Base-by-base conservation (phyloP, 1,284 basidiomycete species). In the Papiliotrema flavescens region DNA sequence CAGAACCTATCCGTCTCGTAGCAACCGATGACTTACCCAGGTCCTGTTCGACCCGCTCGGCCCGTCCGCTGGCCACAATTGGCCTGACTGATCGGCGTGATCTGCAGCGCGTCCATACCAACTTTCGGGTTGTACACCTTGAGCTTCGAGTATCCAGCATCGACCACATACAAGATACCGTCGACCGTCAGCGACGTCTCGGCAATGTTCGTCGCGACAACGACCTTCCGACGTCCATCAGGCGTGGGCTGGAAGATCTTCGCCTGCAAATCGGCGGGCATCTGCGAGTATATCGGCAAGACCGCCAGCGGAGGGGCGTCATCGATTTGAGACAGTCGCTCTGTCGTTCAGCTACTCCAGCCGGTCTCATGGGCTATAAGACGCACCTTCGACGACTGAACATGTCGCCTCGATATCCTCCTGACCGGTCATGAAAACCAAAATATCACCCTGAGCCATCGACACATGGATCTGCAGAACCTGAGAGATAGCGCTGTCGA, bases 391-490 rank as follows among this genome's bases (percentile, higher is more conserved):
- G 15, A 96, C 80, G 26, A 96, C 92, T 65, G 90, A 86, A 70
- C 92, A 96, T 1, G 92, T 96, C 40, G 91, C 82, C 74, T 98
- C 92, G 60, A 99, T 99, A 73, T 99, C 96, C 76, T 99, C 96
- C 77, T 98, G 96, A 53, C 96, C 96, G 24, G 96, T 99, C 95
- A 98, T 98, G 76, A 99, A 99, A 15, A 98, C 91, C 36, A 99
- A 81, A 54, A 98, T 90, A 78, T 98, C 96, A 5, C 96, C 96
- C 0, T 85, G 85, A n/a, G 93, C 91, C 19, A 89, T 83, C 0
- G 93, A 92, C 23, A 98, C 80, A 71, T 98, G 96, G 49, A 99
- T 98, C 67, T 95, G 90, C 8, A 98, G 81, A 7, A 97, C 89
- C 77, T 98, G 94, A 79, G 98, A 98, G 61, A 99, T 94, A 0